Base-by-base conservation (phyloP, 2,329 filamentous ascomycete species). In the Colletotrichum cereale region DNA sequence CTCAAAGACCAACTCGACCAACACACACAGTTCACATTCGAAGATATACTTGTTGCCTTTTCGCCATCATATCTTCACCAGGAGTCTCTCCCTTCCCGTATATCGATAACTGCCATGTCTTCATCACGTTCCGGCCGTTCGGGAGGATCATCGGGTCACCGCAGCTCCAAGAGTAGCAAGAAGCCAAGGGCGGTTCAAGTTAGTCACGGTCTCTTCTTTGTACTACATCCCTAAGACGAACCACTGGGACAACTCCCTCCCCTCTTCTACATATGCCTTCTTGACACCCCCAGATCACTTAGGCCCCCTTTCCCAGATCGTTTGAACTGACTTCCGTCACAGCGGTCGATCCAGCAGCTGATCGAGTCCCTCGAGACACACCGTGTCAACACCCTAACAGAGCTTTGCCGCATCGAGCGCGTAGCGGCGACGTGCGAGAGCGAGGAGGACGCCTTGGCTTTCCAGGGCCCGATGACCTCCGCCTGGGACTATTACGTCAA, bases 401-500 rank as follows among this genome's bases (percentile, higher is more conserved):
- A 93, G 73, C 87, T 94, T 36, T 90, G 92, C 74, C 90, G 91
- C 21, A 90, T 93, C 75, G 92, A 95, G 79, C 88, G 89, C 67
- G 84, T 88, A 5, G 90, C 92, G 31, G 88, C 90, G 3, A 80
- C 84, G 2, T 86, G 88, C 71, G 85, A 89, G 40, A 84, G 86
- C 50, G 85, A 88, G 53, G 88, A 90, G 64, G 88, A 92, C 57
- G 87, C 87, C 18, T 86, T 86, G 36, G 84, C 84, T 4, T 88
- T 90, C 73, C 87, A 89, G 77, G 82, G 81, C 7, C 90, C 91
- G 14, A 92, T 94, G 90, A 92, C 91, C 4, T 81, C 86, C 3
- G 92, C 92, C 2, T 94, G 92, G 91, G 84, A 86, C 1, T 86
- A 93, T 82, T 94, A 94, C 76, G 91, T 94, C 74, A 88, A 87